Evolutionary conservation across 108 stramenopile species (phyloP).

Genomic region (Licmophora abbreviata): DNA sequence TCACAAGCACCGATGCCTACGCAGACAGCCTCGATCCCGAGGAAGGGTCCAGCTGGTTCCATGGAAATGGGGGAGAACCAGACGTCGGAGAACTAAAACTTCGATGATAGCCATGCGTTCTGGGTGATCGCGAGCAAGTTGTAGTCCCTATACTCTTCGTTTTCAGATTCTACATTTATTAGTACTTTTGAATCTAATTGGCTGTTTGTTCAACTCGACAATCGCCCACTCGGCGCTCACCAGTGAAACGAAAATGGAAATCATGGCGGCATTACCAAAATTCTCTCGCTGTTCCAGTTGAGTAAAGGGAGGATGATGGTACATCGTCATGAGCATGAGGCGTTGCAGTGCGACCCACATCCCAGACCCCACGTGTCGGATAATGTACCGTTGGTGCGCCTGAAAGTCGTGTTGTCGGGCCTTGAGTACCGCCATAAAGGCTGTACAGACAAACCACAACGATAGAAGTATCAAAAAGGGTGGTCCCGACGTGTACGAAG

Average conservation of each 20-base stretch:
- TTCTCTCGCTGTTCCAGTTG: neutral
- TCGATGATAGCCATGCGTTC: no score
- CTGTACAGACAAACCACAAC: conserved; percentile 3
- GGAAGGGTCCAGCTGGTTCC: no score
- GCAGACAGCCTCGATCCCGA: no score
- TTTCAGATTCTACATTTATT: no score
- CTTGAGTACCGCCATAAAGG: neutral
- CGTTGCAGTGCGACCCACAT: conserved; percentile 14
- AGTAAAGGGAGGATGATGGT: neutral
- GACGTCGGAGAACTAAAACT: no score
- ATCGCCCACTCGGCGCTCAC: neutral
- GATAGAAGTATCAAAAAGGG: neutral
- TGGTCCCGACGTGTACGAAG: no score
- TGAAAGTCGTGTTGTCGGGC: conserved; percentile 7
- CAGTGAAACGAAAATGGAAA: neutral
- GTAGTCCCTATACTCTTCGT: no score
- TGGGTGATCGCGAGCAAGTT: no score
- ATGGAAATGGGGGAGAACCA: no score
- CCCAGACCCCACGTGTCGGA: conserved; percentile 9
- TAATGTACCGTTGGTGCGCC: conserved; percentile 4
- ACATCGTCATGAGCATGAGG: neutral
- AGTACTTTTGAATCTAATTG: no score
- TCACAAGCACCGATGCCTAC: no score
- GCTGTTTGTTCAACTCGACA: neutral
- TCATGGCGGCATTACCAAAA: neutral